Percentiles rank a stretch among this genome's conserved stretches.
These are phyloP conservation scores for Gracilaria domingensis DNA, from an alignment of 23 red algal species.

Conservation along the genomic window DNA sequence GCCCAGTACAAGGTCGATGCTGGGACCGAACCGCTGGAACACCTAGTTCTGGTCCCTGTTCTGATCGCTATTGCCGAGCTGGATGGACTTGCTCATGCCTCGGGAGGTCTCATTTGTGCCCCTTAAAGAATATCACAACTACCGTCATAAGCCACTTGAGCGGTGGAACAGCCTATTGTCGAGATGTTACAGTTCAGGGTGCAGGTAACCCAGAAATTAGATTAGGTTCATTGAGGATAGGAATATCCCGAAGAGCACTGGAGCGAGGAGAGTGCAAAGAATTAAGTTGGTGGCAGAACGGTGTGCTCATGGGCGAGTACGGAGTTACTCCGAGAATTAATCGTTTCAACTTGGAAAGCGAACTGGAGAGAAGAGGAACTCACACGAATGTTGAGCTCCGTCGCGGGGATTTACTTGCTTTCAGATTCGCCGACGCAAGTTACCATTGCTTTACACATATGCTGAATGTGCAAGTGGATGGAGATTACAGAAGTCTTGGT, in stretches of 20 bases:
- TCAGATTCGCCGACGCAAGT: conserved; percentile 50
- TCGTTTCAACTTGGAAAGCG: conserved; percentile 20
- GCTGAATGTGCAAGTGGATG: conserved; percentile 28
- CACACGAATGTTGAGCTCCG: conserved; percentile 30
- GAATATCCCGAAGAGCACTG: conserved; percentile 28
- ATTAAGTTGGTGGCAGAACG: conserved; percentile 48
- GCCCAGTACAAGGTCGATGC: conserved; percentile 18
- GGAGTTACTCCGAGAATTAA: conserved; percentile 38
- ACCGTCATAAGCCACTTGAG: background rate
- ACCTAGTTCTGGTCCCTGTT: conserved; percentile 30
- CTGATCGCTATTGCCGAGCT: conserved; percentile 42
- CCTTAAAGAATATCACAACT: conserved; percentile 7
- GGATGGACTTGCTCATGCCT: conserved; percentile 71
- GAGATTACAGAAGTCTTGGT: conserved; percentile 10
- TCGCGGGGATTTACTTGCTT: conserved; percentile 37
- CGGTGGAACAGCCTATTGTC: background rate
- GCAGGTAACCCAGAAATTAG: conserved; percentile 11
- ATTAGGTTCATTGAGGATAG: conserved; percentile 17
- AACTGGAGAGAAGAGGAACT: conserved; percentile 32
- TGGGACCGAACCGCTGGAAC: background rate
- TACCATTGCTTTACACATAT: conserved; percentile 58
- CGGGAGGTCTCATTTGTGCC: conserved; percentile 49
- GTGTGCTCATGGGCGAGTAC: conserved; percentile 53
- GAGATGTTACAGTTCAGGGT: conserved; percentile 20
- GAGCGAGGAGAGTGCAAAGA: conserved; percentile 29